Evolutionary conservation across 148 eudicot species (phyloP).

Genomic region (Persicaria maculosa): DNA sequence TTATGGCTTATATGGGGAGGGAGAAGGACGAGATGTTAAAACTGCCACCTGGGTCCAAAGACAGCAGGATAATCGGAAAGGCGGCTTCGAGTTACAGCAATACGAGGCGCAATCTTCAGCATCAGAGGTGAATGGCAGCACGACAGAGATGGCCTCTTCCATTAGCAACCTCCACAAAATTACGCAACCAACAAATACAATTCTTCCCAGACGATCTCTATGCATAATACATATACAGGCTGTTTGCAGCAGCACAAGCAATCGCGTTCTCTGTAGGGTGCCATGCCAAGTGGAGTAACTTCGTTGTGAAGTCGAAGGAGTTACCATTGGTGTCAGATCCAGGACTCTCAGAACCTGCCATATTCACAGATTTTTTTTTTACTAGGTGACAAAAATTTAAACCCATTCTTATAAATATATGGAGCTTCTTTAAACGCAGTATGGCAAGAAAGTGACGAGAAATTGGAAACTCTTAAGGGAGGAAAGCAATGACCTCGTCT

Average conservation of each 20-base stretch:
- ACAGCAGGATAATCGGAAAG: neutral
- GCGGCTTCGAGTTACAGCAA: neutral
- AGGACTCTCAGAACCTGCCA: slow-evolving; percentile 50
- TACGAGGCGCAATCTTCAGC: slow-evolving; percentile 1
- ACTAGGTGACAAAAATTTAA: neutral
- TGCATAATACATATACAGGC: slow-evolving; percentile 80
- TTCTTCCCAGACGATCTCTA: slow-evolving; percentile 20
- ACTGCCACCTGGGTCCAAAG: slow-evolving; percentile 7
- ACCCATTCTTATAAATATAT: neutral
- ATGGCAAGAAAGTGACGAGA: neutral
- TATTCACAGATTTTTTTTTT: neutral
- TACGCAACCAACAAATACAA: slow-evolving; percentile 11
- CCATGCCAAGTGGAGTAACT: slow-evolving; percentile 74
- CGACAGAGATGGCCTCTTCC: slow-evolving; percentile 16
- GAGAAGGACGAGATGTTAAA: neutral
- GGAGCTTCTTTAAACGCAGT: neutral
- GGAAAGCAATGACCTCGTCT: slow-evolving; percentile 18
- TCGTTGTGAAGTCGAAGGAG: slow-evolving; percentile 64
- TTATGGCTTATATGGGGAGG: slow-evolving; percentile 12
- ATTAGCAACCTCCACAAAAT: slow-evolving; percentile 26
- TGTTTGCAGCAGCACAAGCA: slow-evolving; percentile 84
- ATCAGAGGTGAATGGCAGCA: slow-evolving; percentile 3
- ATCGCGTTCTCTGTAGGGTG: slow-evolving; percentile 66
- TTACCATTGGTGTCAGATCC: slow-evolving; percentile 60
- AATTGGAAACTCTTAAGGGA: neutral